These are phyloP conservation scores for Elsinoe ampelina DNA, from an alignment of 2,329 filamentous ascomycete genomes.

Conservation along the genomic window DNA sequence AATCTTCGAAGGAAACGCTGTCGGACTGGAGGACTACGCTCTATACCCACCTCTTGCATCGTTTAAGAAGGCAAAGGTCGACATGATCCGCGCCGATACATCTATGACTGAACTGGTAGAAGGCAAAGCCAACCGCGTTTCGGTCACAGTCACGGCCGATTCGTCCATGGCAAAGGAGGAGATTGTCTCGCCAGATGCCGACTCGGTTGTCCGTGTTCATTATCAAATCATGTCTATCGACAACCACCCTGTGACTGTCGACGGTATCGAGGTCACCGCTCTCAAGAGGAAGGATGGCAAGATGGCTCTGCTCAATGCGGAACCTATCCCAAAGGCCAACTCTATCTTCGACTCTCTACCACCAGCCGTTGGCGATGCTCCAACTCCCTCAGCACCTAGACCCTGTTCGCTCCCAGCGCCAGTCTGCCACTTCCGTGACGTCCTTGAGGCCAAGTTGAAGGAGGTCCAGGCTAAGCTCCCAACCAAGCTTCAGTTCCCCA, in stretches of 20 bases:
- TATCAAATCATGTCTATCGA: conserved; percentile 54
- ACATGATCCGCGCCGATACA: conserved; percentile 12
- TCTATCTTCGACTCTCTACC: conserved; percentile 22
- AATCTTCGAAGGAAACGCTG: conserved; percentile 34
- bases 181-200: conserved; percentile 42
- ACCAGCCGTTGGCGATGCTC: neutral
- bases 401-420: conserved; percentile 35
- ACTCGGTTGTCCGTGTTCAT: conserved; percentile 46
- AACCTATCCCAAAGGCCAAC: conserved; percentile 19
- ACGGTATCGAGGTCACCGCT: conserved; percentile 51
- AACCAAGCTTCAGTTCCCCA: conserved; percentile 15
- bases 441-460: conserved; percentile 35
- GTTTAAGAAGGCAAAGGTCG: conserved; percentile 25
- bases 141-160: conserved; percentile 25
- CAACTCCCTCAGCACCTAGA: conserved; percentile 17
- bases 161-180: conserved; percentile 33
- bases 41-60: conserved; percentile 47
- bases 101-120: conserved; percentile 19
- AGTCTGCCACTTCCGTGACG: conserved; percentile 48
- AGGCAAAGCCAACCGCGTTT: conserved; percentile 23
- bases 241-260: conserved; percentile 40
- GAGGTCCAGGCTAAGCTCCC: conserved; percentile 26
- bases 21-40: conserved; percentile 52
- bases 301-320: conserved; percentile 46
- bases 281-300: conserved; percentile 49